phyloP scores from a whole-genome alignment of 176 grass and related monocot species.

The Oryza meyeriana region DNA sequence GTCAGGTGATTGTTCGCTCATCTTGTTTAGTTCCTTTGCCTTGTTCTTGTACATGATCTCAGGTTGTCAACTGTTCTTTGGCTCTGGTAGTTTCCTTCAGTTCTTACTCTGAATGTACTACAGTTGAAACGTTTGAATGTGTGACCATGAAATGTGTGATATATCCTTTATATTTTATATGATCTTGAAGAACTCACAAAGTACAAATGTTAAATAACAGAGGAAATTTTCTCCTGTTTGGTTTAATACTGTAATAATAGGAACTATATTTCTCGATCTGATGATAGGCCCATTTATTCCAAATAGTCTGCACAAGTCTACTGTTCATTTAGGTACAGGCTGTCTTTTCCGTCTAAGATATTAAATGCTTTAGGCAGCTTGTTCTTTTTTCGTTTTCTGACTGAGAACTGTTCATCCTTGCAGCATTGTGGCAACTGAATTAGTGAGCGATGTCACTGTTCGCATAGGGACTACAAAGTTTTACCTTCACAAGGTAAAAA shows the following conservation, averaged over 20 bases:
- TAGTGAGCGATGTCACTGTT: constrained; percentile 72
- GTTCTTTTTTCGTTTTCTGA: constrained; percentile 3
- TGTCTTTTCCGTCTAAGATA: neutral
- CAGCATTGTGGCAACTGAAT: constrained; percentile 73
- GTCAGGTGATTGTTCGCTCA: constrained; percentile 55
- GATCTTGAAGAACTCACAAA: neutral
- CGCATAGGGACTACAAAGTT: constrained; percentile 74
- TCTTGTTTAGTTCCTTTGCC: constrained; percentile 22
- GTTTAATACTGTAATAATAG: neutral
- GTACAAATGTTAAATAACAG: neutral
- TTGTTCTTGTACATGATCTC: neutral
- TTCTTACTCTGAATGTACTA: neutral
- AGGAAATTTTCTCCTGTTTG: neutral
- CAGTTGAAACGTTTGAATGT: neutral
- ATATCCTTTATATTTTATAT: neutral
- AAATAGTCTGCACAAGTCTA: neutral
- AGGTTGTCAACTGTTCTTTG: neutral
- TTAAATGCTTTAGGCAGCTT: neutral
- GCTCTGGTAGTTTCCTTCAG: neutral
- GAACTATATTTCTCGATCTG: neutral
- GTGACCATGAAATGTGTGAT: neutral
- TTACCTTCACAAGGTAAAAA: constrained; percentile 85
- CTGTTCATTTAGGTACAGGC: neutral
- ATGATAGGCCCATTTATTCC: neutral
- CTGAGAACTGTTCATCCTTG: constrained; percentile 35